phyloP scores from a whole-genome alignment of 192 early-diverging fungal genomes.

The Gaertneriomyces sp. region DNA sequence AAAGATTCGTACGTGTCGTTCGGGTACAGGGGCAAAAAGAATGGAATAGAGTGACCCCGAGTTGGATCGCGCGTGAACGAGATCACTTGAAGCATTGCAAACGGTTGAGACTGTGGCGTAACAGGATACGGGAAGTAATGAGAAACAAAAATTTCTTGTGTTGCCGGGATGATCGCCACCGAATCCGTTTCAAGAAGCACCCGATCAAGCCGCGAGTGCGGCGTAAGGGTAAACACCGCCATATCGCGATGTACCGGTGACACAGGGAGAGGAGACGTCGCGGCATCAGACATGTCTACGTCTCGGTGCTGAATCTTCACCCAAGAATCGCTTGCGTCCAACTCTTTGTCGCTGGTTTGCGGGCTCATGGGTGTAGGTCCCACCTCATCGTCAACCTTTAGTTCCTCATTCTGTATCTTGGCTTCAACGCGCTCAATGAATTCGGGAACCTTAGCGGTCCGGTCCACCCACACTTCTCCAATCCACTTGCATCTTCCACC shows the following conservation, averaged over 20 bases:
- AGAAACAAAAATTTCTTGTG: not conserved
- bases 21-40: slow-evolving; percentile 50
- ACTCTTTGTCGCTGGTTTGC: slow-evolving; percentile 36
- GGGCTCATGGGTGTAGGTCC: slow-evolving; percentile 27
- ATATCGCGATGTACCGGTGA: not conserved
- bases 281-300: no score
- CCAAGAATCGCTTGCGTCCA: slow-evolving; percentile 1
- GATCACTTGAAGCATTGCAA: slow-evolving; percentile 59
- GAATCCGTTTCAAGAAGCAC: slow-evolving; percentile 1
- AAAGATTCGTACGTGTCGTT: no score
- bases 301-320: slow-evolving; percentile 5
- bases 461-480: not conserved
- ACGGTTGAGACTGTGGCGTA: slow-evolving; percentile 11
- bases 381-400: not conserved
- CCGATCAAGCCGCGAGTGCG: slow-evolving; percentile 8
- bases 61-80: slow-evolving; percentile 72
- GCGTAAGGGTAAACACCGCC: slow-evolving; percentile 11
- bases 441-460: not conserved
- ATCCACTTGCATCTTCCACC: slow-evolving; percentile 60
- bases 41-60: slow-evolving; percentile 77
- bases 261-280: no score
- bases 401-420: not conserved
- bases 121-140: not conserved
- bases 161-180: not conserved
- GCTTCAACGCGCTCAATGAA: slow-evolving; percentile 17